Evolutionary conservation across 345 rosid species (phyloP).

Genomic region (Tarenaya hassleriana): DNA sequence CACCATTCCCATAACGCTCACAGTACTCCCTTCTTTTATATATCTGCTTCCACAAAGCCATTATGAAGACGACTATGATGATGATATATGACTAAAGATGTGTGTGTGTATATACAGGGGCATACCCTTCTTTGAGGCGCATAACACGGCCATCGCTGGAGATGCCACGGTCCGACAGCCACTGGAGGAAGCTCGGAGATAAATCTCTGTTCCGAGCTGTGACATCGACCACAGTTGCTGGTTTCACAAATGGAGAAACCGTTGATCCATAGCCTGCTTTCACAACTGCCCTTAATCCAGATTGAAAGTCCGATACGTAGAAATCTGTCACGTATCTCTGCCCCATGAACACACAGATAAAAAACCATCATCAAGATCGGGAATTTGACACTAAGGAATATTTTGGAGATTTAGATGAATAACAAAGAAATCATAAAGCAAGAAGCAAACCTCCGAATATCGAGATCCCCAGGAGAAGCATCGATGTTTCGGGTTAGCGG

Average conservation of each 20-base stretch:
- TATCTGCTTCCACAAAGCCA: slow-evolving; percentile 38
- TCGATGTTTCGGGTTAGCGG: slow-evolving; percentile 62
- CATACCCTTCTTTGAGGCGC: slow-evolving; percentile 94
- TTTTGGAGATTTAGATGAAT: too few relatives aligned
- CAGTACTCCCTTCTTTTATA: slow-evolving; percentile 89
- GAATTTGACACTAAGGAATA: too few relatives aligned
- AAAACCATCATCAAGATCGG: background rate
- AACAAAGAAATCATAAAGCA: too few relatives aligned
- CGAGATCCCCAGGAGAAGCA: slow-evolving; percentile 31
- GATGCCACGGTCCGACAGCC: slow-evolving; percentile 74
- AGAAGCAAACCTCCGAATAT: slow-evolving; percentile 38
- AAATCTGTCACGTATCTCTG: slow-evolving; percentile 87
- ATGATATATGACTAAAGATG: too few relatives aligned
- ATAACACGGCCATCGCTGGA: slow-evolving; percentile 57
- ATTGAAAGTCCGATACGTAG: slow-evolving; percentile 87
- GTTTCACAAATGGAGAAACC: slow-evolving; percentile 74
- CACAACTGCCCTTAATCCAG: slow-evolving; percentile 85
- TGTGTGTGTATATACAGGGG: background rate
- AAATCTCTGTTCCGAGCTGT: slow-evolving; percentile 50
- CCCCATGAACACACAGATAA: slow-evolving; percentile 12
- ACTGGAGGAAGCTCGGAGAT: slow-evolving; percentile 67
- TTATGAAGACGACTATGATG: too few relatives aligned
- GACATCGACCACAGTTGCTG: slow-evolving; percentile 60
- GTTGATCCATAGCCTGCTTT: slow-evolving; percentile 90
- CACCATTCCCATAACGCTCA: slow-evolving; percentile 92